A percentile compares a stretch with the other conserved stretches of the same genome.
Conservation (phyloP, 805 yeast genomes). For the Yarrowia osloensis region DNA sequence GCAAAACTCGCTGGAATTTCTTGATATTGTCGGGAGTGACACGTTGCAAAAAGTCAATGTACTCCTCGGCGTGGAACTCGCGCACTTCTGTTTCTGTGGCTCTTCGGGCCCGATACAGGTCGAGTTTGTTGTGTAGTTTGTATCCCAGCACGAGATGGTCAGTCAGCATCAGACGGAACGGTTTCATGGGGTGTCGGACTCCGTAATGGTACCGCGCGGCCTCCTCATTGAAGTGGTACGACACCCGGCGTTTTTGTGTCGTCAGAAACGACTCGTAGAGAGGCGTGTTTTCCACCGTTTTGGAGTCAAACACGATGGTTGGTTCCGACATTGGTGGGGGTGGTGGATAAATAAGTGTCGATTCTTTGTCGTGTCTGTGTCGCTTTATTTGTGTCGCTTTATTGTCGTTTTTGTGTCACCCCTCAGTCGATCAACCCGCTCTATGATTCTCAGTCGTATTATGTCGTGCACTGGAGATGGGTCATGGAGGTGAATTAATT, state of each 20-base stretch:
- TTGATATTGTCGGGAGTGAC: slow-evolving; percentile 74
- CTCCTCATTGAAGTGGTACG: slow-evolving; percentile 84
- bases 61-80: slow-evolving; percentile 86
- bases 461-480: not conserved
- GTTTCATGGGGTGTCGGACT: slow-evolving; percentile 97
- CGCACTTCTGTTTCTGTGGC: slow-evolving; percentile 80
- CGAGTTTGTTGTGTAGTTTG: slow-evolving; percentile 87
- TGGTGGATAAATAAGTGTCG: not conserved
- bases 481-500: slow-evolving; percentile 22
- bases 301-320: slow-evolving; percentile 48
- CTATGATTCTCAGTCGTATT: not conserved
- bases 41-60: slow-evolving; percentile 70
- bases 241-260: slow-evolving; percentile 51
- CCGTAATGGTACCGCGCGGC: slow-evolving; percentile 87
- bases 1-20: slow-evolving; percentile 57
- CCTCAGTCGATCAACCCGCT: not conserved
- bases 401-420: not conserved
- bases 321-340: slow-evolving; percentile 34
- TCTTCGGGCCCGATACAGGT: slow-evolving; percentile 75
- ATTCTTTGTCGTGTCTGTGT: not conserved
- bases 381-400: not conserved
- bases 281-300: slow-evolving; percentile 50
- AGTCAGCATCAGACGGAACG: slow-evolving; percentile 88
- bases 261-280: slow-evolving; percentile 48
- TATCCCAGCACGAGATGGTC: slow-evolving; percentile 87